These are phyloP conservation scores for Chionographis japonica DNA, from an alignment of 106 monocot genomes.

Conservation along the genomic window DNA sequence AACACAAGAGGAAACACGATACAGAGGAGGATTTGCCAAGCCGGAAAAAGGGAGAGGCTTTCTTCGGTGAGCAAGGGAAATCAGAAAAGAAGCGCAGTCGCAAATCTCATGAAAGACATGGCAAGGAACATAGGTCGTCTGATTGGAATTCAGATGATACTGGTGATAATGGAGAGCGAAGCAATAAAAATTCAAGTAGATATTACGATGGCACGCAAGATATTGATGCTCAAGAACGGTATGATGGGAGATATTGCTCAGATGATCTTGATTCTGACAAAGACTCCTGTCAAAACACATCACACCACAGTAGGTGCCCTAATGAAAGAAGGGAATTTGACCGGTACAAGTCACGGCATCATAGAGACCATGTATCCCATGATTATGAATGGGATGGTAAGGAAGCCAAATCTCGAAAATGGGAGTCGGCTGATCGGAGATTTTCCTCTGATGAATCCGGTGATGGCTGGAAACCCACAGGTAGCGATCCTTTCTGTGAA, in stretches of 20 bases:
- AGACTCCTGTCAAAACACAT: conserved; percentile 2
- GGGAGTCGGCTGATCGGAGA: not conserved
- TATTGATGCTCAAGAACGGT: conserved; percentile 15
- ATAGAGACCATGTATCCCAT: not conserved
- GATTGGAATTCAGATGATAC: conserved; percentile 8
- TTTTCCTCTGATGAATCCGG: conserved; percentile 1
- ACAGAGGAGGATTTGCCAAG: not conserved
- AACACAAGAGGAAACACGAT: conserved; percentile 4
- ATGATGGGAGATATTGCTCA: conserved; percentile 4
- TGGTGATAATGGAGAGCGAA: conserved; percentile 6
- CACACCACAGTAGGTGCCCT: not conserved
- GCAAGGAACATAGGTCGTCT: conserved; percentile 2
- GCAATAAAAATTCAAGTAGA: conserved; percentile 8
- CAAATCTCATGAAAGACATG: not conserved
- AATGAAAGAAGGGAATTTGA: conserved; percentile 13
- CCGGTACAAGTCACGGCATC: conserved; percentile 1
- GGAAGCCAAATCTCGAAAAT: conserved; percentile 1
- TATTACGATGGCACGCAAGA: conserved; percentile 6
- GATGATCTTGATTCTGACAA: conserved; percentile 9
- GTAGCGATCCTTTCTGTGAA: conserved; percentile 3
- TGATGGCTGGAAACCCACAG: conserved; percentile 8
- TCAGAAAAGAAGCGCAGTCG: not conserved
- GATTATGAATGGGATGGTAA: not conserved
- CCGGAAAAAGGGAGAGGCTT: not conserved
- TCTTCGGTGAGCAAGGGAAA: conserved; percentile 12